Conservation (phyloP, 2,329 filamentous ascomycete genomes). For the Penicillium sp. region DNA sequence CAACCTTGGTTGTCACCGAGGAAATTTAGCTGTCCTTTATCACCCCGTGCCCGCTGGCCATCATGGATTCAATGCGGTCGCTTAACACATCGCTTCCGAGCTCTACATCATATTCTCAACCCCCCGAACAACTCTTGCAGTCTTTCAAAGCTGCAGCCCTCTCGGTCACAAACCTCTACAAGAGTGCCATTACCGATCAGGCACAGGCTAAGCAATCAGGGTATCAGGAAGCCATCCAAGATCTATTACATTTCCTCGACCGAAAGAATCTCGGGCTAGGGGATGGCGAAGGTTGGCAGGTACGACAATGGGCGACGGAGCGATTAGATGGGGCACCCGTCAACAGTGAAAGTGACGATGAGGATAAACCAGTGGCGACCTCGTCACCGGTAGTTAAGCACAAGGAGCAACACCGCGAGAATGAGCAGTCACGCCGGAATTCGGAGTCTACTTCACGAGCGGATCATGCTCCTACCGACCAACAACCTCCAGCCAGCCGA, state of each 20-base stretch:
- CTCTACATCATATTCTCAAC: constrained; percentile 46
- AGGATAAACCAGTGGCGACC: constrained; percentile 38
- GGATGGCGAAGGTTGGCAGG: constrained; percentile 71
- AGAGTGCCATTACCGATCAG: constrained; percentile 76
- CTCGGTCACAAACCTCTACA: constrained; percentile 94
- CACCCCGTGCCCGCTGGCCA: constrained; percentile 12
- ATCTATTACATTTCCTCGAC: constrained; percentile 81
- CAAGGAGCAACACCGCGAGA: constrained; percentile 27
- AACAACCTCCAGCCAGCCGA: constrained; percentile 15
- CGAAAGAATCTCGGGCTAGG: constrained; percentile 71
- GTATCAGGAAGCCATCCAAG: constrained; percentile 91
- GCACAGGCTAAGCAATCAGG: constrained; percentile 72
- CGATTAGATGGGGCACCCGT: constrained; percentile 40
- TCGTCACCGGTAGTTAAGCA: constrained; percentile 31
- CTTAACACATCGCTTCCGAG: constrained; percentile 60
- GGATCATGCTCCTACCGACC: not conserved
- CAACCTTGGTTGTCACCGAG: not conserved
- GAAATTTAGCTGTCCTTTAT: not conserved
- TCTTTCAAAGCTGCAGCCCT: constrained; percentile 90
- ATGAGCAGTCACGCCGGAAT: constrained; percentile 19
- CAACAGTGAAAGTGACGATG: constrained; percentile 43
- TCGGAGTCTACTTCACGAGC: constrained; percentile 13
- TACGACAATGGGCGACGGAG: constrained; percentile 58
- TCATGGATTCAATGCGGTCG: constrained; percentile 63
- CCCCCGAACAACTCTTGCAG: constrained; percentile 63